phyloP scores from a whole-genome alignment of 2,329 filamentous ascomycete genomes.

The Cladophialophora exuberans region DNA sequence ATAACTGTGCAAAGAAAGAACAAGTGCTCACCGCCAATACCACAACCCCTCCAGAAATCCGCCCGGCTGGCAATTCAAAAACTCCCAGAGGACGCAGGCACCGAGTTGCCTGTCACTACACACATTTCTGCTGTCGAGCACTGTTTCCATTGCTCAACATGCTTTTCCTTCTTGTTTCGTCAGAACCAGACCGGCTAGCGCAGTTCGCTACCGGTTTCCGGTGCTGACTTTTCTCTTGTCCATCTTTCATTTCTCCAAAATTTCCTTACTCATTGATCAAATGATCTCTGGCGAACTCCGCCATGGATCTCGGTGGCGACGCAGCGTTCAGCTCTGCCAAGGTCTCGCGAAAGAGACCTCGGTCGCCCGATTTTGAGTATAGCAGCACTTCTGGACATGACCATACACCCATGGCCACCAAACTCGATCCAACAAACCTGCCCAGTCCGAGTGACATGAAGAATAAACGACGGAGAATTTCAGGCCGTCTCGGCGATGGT shows the following conservation, averaged over 20 bases:
- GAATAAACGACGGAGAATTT: conserved; percentile 18
- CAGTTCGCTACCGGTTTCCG: conserved; percentile 20
- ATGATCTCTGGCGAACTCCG: conserved; percentile 10
- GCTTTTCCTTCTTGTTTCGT: conserved; percentile 23
- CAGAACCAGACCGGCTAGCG: conserved; percentile 22
- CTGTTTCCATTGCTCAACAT: conserved; percentile 22
- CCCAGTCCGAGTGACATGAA: neutral
- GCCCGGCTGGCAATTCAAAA: neutral
- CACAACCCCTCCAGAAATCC: neutral
- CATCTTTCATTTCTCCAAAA: conserved; percentile 11
- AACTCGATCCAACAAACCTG: neutral
- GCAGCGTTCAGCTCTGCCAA: neutral
- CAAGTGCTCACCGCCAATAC: neutral
- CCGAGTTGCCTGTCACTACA: neutral
- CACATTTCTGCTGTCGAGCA: conserved; percentile 6
- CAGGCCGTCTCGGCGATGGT: neutral
- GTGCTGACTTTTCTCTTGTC: conserved; percentile 23
- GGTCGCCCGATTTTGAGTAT: conserved; percentile 9
- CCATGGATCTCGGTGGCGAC: conserved; percentile 10
- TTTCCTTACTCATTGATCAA: conserved; percentile 18
- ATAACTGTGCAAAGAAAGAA: too few relatives aligned
- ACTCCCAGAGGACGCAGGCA: neutral
- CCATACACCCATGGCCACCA: neutral
- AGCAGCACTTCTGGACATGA: neutral
- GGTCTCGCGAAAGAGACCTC: conserved; percentile 14